Evolutionary conservation across 352 stramenopile species (phyloP).

Genomic region (Phytophthora hibernalis): DNA sequence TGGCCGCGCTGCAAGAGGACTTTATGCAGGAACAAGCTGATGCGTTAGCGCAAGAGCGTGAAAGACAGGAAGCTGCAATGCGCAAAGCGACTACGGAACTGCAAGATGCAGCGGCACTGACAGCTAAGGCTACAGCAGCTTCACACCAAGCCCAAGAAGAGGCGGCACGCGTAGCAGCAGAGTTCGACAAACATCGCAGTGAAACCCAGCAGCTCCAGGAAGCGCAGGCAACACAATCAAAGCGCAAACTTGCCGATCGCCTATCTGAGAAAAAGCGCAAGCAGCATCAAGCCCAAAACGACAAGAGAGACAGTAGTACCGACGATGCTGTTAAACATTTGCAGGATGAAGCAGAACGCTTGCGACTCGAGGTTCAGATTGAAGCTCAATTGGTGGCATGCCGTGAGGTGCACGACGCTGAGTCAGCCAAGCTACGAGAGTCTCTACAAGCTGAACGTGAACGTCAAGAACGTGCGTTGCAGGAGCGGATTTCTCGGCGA

Average conservation of each 20-base stretch:
- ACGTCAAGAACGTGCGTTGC: conserved; percentile 57
- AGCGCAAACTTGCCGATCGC: conserved; percentile 70
- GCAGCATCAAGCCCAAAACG: conserved; percentile 13
- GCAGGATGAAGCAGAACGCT: conserved; percentile 26
- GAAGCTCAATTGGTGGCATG: conserved; percentile 42
- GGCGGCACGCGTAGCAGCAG: conserved; percentile 55
- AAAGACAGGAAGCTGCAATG: conserved; percentile 51
- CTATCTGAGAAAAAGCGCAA: conserved; percentile 66
- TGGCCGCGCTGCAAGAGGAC: conserved; percentile 38
- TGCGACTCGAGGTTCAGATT: conserved; percentile 35
- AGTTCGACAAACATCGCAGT: conserved; percentile 62
- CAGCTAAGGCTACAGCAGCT: conserved; percentile 51
- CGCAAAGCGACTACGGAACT: conserved; percentile 45
- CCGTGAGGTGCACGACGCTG: conserved; percentile 34
- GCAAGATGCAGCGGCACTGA: conserved; percentile 25
- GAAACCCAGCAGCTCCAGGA: conserved; percentile 50
- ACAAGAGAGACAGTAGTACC: neutral
- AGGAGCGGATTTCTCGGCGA: conserved; percentile 63
- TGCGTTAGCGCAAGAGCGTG: conserved; percentile 46
- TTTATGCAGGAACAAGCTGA: conserved; percentile 33
- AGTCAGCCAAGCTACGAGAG: conserved; percentile 37
- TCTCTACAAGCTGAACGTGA: conserved; percentile 46
- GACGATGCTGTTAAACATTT: conserved; percentile 8
- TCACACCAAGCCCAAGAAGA: conserved; percentile 61
- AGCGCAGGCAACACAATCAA: conserved; percentile 52